Conservation (phyloP, 768 basidiomycete species). For the Dendrothele bispora region DNA sequence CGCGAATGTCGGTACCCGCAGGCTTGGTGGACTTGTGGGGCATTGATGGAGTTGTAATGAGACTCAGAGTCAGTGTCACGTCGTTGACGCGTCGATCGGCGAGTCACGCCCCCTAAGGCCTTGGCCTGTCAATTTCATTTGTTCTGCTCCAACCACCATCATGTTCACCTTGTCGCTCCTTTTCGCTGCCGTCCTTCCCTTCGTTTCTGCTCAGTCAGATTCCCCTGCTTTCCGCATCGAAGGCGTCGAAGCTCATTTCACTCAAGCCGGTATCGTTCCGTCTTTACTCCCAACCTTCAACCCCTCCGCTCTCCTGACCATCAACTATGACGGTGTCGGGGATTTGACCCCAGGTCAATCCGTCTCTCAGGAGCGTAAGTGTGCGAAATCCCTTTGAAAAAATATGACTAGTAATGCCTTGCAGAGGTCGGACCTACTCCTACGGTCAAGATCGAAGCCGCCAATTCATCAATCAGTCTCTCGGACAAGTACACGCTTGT, state of each 20-base stretch:
- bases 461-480: slow-evolving; percentile 45
- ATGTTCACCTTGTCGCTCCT: slow-evolving; percentile 5
- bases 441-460: slow-evolving; percentile 48
- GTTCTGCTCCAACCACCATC: no score
- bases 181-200: slow-evolving; percentile 30
- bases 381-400: no score
- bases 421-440: slow-evolving; percentile 61
- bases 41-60: no score
- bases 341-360: slow-evolving; percentile 56
- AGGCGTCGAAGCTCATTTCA: slow-evolving; percentile 70
- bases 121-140: no score
- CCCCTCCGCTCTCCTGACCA: slow-evolving; percentile 56
- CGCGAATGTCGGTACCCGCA: no score
- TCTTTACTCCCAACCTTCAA: slow-evolving; percentile 57
- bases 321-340: slow-evolving; percentile 52
- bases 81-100: no score
- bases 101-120: no score
- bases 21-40: no score
- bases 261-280: slow-evolving; percentile 60
- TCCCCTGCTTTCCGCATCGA: slow-evolving; percentile 45
- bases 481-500: slow-evolving; percentile 60
- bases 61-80: no score
- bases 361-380: slow-evolving; percentile 58
- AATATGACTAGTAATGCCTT: no score
- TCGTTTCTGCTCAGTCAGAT: slow-evolving; percentile 46